phyloP scores from a whole-genome alignment of 768 basidiomycete species.

The Suillus weaverae region DNA sequence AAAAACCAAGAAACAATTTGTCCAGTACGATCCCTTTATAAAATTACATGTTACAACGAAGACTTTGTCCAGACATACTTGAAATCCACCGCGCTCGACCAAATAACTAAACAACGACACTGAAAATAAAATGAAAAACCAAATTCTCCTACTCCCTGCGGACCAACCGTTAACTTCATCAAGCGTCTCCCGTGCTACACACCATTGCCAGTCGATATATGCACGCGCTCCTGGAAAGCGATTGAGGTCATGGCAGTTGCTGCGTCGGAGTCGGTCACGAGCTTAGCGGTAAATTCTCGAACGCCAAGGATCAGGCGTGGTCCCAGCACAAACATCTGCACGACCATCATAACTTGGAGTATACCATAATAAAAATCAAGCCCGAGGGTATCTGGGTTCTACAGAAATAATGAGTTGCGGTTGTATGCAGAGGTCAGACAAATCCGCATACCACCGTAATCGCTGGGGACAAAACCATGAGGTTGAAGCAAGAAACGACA shows the following conservation, averaged over 20 bases:
- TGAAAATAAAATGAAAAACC: not conserved
- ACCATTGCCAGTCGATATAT: not conserved
- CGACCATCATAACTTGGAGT: not conserved
- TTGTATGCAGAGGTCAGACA: not conserved
- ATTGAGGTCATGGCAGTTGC: not conserved
- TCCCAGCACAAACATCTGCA: not conserved
- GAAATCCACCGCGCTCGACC: not conserved
- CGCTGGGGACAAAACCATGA: not conserved
- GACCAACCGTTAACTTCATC: not conserved
- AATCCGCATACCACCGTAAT: not conserved
- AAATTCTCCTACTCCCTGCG: not conserved
- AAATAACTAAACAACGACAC: not conserved
- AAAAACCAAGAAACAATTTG: no score
- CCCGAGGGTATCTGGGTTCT: not conserved
- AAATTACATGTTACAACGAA: no score
- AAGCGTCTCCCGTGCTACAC: not conserved
- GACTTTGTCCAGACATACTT: not conserved
- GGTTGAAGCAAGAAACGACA: not conserved
- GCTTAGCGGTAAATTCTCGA: not conserved
- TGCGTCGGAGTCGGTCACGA: not conserved
- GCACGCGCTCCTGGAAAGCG: not conserved
- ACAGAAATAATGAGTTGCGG: not conserved
- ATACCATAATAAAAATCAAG: not conserved
- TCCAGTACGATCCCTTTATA: no score
- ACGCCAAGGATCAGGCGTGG: not conserved